phyloP scores from a whole-genome alignment of 345 rosid genomes.

The Cochlearia excelsa region DNA sequence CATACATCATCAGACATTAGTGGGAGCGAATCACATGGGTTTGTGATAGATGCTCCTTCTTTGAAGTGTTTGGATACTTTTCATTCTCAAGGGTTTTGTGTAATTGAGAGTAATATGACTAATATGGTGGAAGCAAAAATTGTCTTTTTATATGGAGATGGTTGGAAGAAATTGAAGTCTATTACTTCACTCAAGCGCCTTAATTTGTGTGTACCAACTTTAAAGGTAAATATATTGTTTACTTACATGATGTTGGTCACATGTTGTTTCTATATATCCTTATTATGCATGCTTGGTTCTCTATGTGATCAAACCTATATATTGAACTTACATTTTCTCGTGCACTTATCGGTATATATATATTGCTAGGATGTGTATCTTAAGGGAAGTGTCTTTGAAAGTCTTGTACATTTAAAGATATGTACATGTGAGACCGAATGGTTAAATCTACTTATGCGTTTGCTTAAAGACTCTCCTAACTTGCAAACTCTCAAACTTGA shows the following conservation, averaged over 20 bases:
- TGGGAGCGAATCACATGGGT: no score
- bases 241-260: no score
- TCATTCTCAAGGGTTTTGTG: no score
- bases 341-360: no score
- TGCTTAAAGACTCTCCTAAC: constrained; percentile 20
- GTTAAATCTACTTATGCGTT: constrained; percentile 19
- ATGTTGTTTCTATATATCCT: no score
- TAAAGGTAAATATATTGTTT: constrained; percentile 6
- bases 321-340: no score
- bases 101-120: no score
- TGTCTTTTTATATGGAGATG: no score
- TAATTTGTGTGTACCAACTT: constrained; percentile 2
- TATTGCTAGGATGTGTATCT: constrained; percentile 13
- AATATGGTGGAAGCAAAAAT: no score
- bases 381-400: constrained; percentile 6
- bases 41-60: constrained; percentile 4
- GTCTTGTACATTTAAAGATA: constrained; percentile 17
- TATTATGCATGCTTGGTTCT: neutral
- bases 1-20: no score
- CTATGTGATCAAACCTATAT: no score
- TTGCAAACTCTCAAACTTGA: constrained; percentile 1
- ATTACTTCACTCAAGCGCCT: constrained; percentile 6
- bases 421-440: constrained; percentile 28
- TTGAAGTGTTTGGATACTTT: neutral
- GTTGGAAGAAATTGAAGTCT: constrained; percentile 14